Percentiles rank a stretch among this genome's conserved stretches.
Evolutionary conservation across 306 rosid species (phyloP).

Genomic region (Fragaria nilgerrensis): DNA sequence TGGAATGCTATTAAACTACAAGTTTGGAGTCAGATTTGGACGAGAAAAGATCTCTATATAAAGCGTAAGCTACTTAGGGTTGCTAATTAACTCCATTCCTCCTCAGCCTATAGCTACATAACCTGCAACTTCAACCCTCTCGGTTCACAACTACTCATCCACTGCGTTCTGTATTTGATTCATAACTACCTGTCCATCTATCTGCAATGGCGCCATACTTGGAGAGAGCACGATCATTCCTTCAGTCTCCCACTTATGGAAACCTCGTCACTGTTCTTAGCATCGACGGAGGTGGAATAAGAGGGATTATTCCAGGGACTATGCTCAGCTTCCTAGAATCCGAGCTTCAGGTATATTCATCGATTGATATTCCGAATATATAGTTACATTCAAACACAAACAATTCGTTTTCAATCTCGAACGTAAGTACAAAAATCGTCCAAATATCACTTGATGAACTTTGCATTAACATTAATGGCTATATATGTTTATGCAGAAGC

Average conservation of each 20-base stretch:
- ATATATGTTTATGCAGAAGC: constrained; percentile 12
- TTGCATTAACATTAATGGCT: neutral
- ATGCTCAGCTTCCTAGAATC: constrained; percentile 60
- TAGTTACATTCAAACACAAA: too few relatives aligned
- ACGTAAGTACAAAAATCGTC: too few relatives aligned
- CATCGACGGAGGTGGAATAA: constrained; percentile 68
- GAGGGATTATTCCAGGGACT: constrained; percentile 63
- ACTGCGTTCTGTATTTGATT: neutral
- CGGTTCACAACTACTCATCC: neutral
- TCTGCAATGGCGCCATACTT: neutral
- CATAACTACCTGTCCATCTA: neutral
- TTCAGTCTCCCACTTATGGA: constrained; percentile 59
- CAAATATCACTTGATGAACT: too few relatives aligned
- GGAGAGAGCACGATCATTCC: constrained; percentile 26
- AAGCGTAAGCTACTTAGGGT: neutral
- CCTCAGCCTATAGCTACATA: neutral
- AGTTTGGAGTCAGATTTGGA: neutral
- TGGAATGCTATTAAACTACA: neutral
- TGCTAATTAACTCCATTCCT: neutral
- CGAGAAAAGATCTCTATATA: constrained; percentile 9
- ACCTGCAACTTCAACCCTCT: neutral
- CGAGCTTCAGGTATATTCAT: constrained; percentile 52
- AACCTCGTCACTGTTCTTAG: constrained; percentile 59
- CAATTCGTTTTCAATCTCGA: too few relatives aligned
- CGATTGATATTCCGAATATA: neutral